Conservation (phyloP, 2,329 filamentous ascomycete species). For the Microascus cirrosus region DNA sequence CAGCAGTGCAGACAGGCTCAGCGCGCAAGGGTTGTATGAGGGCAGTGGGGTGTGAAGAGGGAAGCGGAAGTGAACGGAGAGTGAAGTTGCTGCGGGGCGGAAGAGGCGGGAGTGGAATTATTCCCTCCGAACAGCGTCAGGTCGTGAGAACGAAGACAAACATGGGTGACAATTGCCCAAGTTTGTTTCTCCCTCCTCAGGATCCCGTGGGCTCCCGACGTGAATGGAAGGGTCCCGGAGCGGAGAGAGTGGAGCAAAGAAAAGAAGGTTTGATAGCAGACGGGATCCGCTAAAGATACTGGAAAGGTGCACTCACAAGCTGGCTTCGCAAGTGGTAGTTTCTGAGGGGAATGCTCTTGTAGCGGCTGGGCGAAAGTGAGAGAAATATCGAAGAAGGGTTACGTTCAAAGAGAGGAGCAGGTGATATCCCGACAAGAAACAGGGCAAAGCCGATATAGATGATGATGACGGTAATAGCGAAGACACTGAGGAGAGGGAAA, state of each 20-base stretch:
- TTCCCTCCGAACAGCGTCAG: not conserved
- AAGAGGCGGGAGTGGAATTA: not conserved
- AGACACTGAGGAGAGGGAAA: not conserved
- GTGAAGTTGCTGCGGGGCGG: not conserved
- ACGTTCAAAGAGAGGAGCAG: not conserved
- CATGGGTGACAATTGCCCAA: not conserved
- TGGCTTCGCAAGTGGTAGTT: not conserved
- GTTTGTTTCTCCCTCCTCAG: not conserved
- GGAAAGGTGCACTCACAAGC: not conserved
- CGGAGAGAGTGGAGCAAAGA: not conserved
- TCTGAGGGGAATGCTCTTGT: not conserved
- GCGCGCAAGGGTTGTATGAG: not conserved
- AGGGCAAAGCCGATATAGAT: not conserved
- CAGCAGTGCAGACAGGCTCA: not conserved
- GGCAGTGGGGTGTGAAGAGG: not conserved
- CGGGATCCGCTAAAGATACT: not conserved
- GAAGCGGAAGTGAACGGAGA: not conserved
- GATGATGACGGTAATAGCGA: not conserved
- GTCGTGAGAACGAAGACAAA: not conserved
- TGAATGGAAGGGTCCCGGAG: not conserved
- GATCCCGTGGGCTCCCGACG: not conserved
- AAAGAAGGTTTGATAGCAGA: not conserved
- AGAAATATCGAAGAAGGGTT: not conserved
- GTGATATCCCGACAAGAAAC: not conserved
- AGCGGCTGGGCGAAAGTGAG: not conserved